phyloP scores from a whole-genome alignment of 805 yeast species.

The Yarrowia sp. region DNA sequence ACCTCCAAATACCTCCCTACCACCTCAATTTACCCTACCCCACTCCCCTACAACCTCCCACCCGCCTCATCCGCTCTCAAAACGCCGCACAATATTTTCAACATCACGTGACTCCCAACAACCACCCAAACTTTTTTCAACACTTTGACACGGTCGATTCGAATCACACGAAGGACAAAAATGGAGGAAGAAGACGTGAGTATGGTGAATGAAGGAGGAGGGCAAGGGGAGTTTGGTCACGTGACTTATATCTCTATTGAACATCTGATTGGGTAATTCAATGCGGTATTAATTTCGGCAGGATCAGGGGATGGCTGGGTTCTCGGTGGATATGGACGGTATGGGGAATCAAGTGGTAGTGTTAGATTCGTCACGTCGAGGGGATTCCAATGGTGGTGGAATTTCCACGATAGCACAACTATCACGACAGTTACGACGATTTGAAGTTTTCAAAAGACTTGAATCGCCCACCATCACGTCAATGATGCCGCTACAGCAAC shows the following conservation, averaged over 20 bases:
- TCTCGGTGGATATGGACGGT: not conserved
- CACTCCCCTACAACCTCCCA: no score
- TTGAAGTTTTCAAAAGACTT: not conserved
- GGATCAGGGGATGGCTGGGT: not conserved
- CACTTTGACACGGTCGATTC: not conserved
- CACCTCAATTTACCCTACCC: no score
- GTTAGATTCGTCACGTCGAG: not conserved
- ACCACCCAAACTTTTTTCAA: not conserved
- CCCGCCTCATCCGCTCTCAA: not conserved
- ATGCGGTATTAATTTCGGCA: not conserved
- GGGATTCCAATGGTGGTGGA: not conserved
- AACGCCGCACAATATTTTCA: no score
- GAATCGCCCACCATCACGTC: no score
- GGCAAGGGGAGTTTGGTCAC: not conserved
- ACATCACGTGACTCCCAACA: slow-evolving; percentile 19
- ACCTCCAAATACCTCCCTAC: no score
- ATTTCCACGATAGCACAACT: not conserved
- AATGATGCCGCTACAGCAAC: not conserved
- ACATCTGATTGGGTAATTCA: not conserved
- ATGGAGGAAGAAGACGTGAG: slow-evolving; percentile 19
- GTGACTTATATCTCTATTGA: not conserved
- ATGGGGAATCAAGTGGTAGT: not conserved
- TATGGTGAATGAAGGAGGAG: not conserved
- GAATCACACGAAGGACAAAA: not conserved
- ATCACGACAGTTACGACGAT: not conserved